Evolutionary conservation across 441 rosid genomes (phyloP).

Genomic region (Theobroma grandiflorum): DNA sequence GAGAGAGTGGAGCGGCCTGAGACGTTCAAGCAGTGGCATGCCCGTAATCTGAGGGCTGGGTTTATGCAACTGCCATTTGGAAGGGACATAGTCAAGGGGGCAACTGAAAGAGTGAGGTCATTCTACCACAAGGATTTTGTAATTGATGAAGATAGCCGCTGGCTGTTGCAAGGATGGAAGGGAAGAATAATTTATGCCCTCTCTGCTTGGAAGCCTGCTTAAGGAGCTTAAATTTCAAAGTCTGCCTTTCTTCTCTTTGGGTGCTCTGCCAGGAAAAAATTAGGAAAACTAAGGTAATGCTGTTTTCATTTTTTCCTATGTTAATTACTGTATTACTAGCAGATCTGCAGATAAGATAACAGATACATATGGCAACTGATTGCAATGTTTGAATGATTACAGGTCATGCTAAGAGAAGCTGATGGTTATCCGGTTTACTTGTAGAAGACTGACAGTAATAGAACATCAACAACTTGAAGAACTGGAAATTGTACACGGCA

Average conservation of each 20-base stretch:
- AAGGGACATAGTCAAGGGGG: conserved; percentile 46
- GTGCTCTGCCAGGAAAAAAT: conserved; percentile 8
- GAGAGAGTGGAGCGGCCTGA: conserved; percentile 96
- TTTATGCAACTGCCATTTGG: conserved; percentile 66
- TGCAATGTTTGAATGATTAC: conserved; percentile 1
- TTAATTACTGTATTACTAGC: not conserved
- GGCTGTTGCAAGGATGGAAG: conserved; percentile 95
- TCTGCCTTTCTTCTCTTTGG: not conserved
- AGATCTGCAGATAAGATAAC: not conserved
- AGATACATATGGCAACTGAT: conserved; percentile 7
- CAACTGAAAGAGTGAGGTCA: conserved; percentile 45
- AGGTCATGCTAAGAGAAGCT: not conserved
- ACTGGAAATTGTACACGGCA: not conserved
- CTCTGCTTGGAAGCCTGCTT: conserved; percentile 76
- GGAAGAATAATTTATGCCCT: conserved; percentile 77
- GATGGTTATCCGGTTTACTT: not conserved
- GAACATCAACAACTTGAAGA: conserved; percentile 11
- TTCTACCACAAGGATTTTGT: conserved; percentile 81
- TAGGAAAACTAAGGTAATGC: not conserved
- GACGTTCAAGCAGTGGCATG: conserved; percentile 93
- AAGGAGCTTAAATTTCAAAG: conserved; percentile 33
- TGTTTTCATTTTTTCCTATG: conserved; percentile 10
- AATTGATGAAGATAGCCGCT: conserved; percentile 70
- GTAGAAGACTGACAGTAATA: not conserved
- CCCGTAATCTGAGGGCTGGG: conserved; percentile 77